These are phyloP conservation scores for Bryoglossum gracile DNA, from an alignment of 495 filamentous ascomycete species.

Conservation along the genomic window DNA sequence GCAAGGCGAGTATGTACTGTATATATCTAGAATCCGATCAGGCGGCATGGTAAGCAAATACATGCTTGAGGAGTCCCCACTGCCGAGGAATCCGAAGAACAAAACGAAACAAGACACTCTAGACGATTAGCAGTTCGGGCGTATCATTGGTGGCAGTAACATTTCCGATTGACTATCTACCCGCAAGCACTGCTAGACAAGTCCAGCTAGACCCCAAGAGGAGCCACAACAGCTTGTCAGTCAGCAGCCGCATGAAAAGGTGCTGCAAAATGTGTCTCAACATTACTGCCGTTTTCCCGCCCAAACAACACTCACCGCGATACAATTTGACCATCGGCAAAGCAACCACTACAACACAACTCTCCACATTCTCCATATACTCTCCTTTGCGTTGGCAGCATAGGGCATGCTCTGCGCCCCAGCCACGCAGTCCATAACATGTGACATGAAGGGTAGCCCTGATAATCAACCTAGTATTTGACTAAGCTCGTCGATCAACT, in stretches of 20 bases:
- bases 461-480: not conserved
- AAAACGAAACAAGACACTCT: too few relatives aligned
- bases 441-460: conserved; percentile 1
- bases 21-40: too few relatives aligned
- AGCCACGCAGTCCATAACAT: not conserved
- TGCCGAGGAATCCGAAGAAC: too few relatives aligned
- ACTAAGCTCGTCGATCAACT: conserved; percentile 12
- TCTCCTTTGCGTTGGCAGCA: not conserved
- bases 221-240: not conserved
- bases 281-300: not conserved
- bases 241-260: not conserved
- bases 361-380: conserved; percentile 1
- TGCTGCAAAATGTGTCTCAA: not conserved
- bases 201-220: not conserved
- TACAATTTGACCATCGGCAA: conserved; percentile 6
- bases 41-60: too few relatives aligned
- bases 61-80: too few relatives aligned
- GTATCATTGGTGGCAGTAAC: too few relatives aligned
- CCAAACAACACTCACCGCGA: not conserved
- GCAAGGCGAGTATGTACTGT: too few relatives aligned
- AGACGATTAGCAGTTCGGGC: too few relatives aligned
- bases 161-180: too few relatives aligned
- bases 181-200: conserved; percentile 4
- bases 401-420: conserved; percentile 8
- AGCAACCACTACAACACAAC: conserved; percentile 4